These are phyloP conservation scores for Phaseolus lunatus DNA, from an alignment of 306 rosid species.

Conservation along the genomic window DNA sequence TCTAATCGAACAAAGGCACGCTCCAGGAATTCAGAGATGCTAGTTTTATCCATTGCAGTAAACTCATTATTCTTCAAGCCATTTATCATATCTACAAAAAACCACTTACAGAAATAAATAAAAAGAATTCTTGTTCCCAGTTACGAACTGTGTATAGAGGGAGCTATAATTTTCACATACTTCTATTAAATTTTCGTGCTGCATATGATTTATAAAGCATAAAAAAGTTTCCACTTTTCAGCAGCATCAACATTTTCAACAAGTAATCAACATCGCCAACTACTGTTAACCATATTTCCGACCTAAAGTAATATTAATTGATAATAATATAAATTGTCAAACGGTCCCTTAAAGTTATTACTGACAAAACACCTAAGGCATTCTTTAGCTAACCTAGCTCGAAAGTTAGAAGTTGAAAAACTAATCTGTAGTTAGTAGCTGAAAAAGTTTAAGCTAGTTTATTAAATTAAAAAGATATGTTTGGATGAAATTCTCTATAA, in stretches of 20 bases:
- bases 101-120: slow-evolving; percentile 31
- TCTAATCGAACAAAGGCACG: slow-evolving; percentile 87
- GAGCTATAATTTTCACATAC: not conserved
- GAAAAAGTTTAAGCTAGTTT: too few species aligned
- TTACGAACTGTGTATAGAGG: not conserved
- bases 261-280: slow-evolving; percentile 18
- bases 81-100: slow-evolving; percentile 67
- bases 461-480: too few species aligned
- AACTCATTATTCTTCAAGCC: slow-evolving; percentile 73
- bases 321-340: slow-evolving; percentile 20
- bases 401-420: too few species aligned
- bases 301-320: slow-evolving; percentile 10
- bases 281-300: slow-evolving; percentile 30
- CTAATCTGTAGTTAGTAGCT: too few species aligned
- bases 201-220: not conserved
- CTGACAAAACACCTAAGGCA: not conserved
- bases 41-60: slow-evolving; percentile 57
- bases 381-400: too few species aligned
- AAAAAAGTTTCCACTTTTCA: slow-evolving; percentile 1
- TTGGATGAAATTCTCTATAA: too few species aligned
- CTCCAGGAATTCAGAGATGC: slow-evolving; percentile 73
- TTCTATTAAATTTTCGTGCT: not conserved
- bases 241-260: slow-evolving; percentile 21
- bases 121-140: not conserved
- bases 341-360: slow-evolving; percentile 16